Evolutionary conservation across 108 stramenopile genomes (phyloP), one percentile per base, ranked within the genome.

Genomic region (Nannochloropsis salina): DNA sequence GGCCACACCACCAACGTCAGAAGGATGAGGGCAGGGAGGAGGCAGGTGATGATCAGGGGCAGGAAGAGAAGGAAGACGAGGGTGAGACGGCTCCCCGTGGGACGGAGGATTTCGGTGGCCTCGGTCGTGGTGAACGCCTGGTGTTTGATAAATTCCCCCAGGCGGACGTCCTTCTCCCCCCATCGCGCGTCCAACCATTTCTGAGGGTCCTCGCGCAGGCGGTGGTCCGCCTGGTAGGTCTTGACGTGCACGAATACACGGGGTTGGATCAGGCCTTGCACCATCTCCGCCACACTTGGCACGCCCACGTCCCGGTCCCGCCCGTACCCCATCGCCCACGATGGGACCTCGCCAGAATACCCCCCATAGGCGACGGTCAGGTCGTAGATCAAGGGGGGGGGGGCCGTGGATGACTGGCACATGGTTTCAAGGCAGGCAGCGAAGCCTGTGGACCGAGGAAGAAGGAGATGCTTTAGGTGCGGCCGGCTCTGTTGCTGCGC

Each of bases 391-490:
- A 82, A 43, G 20, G 84, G 85, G 84, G 31, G 42, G 40, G 45
- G 45, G 42, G 21, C 42, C 21, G 21, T 21, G 44, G 44, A 43
- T 2, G 42, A 6, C 43, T 80, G 79, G 43, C 83, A 83, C 12
- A 84, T 44, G 11, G 44, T 21, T 18, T 85, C 61, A 40, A 89
- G n/a, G 44, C 86, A 90, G 9, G 90, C 90, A 21, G 40, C 40
- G 88, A 90, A 90, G 20, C 87, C 90, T 87, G 87, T 90, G 45
- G 88, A 82, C 22, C 90, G 89, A 3, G 90, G 90, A 9, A 90
- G 87, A 22, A 90, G 40, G 41, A 86, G 85, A 47, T 84, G 88
- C 20, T 90, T 81, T 82, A 90, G 85, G 44, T 40, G 85, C 8
- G 90, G 90, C 18, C 90, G 85, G 31, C 83, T 44, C 82, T 90